Percentiles rank a stretch among this genome's conserved stretches.
phyloP scores from a whole-genome alignment of 148 eudicot species.

The Nepenthes gracilis region DNA sequence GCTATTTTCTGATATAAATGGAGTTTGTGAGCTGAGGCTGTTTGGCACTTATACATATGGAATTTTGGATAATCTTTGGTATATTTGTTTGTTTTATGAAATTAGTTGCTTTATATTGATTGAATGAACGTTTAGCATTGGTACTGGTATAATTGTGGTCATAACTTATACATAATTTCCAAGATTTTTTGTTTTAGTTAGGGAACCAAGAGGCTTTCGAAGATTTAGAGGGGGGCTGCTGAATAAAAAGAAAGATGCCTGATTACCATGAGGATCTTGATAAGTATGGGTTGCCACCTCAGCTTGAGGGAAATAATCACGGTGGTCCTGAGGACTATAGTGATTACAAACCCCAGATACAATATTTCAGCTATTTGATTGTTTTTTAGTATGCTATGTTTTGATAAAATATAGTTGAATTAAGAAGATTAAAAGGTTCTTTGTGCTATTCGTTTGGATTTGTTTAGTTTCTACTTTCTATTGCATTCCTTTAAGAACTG shows the following conservation, averaged over 20 bases:
- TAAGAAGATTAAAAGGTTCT: background rate
- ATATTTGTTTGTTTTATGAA: too few relatives aligned
- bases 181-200: background rate
- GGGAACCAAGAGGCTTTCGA: background rate
- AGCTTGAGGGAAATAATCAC: background rate
- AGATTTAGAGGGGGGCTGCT: background rate
- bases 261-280: background rate
- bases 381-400: background rate
- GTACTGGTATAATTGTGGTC: too few relatives aligned
- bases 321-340: background rate
- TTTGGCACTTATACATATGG: too few relatives aligned
- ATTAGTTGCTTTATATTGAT: too few relatives aligned
- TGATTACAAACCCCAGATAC: background rate
- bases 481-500: too few relatives aligned
- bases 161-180: too few relatives aligned
- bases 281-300: background rate
- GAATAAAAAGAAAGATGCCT: background rate
- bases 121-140: too few relatives aligned
- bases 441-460: background rate
- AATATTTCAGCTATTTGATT: background rate
- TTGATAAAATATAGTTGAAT: background rate
- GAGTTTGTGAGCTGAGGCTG: too few relatives aligned
- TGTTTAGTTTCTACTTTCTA: too few relatives aligned
- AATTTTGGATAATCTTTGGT: too few relatives aligned
- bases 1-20: too few relatives aligned